Base-by-base conservation (phyloP, 139 green algal genomes). In the Picochlorum sp. region DNA sequence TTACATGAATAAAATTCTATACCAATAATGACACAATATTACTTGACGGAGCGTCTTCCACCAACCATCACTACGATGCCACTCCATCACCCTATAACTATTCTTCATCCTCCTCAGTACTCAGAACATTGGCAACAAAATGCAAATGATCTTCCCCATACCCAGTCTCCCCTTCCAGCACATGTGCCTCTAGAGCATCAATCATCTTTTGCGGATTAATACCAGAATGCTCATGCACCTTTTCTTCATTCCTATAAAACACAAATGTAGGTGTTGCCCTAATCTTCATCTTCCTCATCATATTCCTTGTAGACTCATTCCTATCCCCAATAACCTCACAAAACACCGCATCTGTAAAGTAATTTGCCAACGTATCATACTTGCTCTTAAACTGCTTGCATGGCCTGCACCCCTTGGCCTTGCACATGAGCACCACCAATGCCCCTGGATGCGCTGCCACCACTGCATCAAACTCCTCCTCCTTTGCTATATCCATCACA, bases 401-500 rank as follows among this genome's bases (percentile, higher is more conserved):
- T 6, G 85, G 85, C 10, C 82, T 62, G 66, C 81, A 90, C n/a
- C 69, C 50, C 49, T 64, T 69, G n/a, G 83, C 71, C 69, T 90
- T 90, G 77, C 80, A 86, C 83, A 89, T 89, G 4, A 90, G 57
- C 13, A 90, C 75, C 2, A 87, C 69, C 34, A 90, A 51, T 18
- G 73, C 64, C 21, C 77, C 80, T 38, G 61, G 46, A 49, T 83
- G 58, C 3, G 52, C 61, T 2, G 61, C 41, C 13, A 89, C 49
- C n/a, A 75, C 6, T 2, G 56, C 72, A 9, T 89, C 56, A 21
- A 87, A 74, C 61, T 87, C 74, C 30, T 69, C 61, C 4, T 66
- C 51, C 3, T 66, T 77, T 37, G 73, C 63, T 41, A 84, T 50
- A 73, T 83, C 62, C 10, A 34, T 10, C 10, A 58, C 21, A 52